These are phyloP conservation scores for Boletus speciosus DNA, from an alignment of 768 basidiomycete species.

Conservation along the genomic window DNA sequence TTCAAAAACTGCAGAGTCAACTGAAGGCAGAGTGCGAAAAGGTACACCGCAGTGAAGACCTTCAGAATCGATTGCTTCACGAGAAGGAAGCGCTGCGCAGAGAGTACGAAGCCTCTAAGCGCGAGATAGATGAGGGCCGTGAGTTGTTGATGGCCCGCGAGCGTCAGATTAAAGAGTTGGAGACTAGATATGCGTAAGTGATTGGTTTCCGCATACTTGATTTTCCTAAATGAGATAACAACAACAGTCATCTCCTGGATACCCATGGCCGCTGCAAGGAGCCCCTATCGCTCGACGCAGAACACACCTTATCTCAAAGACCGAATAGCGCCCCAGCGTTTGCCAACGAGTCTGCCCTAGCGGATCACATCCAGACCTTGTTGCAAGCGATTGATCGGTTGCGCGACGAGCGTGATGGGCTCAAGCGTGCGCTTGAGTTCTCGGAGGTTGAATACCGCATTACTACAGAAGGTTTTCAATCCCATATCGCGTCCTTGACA, in stretches of 20 bases:
- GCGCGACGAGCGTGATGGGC: constrained; percentile 59
- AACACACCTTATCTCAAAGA: neutral
- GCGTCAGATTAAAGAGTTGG: constrained; percentile 23
- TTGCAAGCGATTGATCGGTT: constrained; percentile 63
- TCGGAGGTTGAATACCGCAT: constrained; percentile 65
- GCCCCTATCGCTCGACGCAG: neutral
- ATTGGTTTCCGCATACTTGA: neutral
- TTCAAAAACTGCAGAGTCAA: constrained; percentile 39
- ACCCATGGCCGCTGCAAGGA: neutral
- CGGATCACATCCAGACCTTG: constrained; percentile 51
- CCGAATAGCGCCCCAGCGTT: neutral
- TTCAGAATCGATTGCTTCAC: constrained; percentile 42
- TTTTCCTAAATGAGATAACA: neutral
- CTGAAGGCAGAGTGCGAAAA: constrained; percentile 44
- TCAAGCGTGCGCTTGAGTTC: constrained; percentile 64
- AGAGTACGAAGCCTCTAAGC: constrained; percentile 38
- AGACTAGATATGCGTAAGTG: constrained; percentile 27
- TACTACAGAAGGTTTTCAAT: constrained; percentile 55
- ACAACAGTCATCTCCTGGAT: constrained; percentile 20
- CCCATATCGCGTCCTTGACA: constrained; percentile 39
- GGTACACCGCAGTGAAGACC: constrained; percentile 38
- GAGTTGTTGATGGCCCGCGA: constrained; percentile 20
- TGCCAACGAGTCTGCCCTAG: constrained; percentile 24
- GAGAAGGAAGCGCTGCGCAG: constrained; percentile 53
- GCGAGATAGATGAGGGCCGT: constrained; percentile 28